Evolutionary conservation across 352 stramenopile species (phyloP), one percentile per base, ranked within the genome.

Genomic region (Globisporangium viniferum): DNA sequence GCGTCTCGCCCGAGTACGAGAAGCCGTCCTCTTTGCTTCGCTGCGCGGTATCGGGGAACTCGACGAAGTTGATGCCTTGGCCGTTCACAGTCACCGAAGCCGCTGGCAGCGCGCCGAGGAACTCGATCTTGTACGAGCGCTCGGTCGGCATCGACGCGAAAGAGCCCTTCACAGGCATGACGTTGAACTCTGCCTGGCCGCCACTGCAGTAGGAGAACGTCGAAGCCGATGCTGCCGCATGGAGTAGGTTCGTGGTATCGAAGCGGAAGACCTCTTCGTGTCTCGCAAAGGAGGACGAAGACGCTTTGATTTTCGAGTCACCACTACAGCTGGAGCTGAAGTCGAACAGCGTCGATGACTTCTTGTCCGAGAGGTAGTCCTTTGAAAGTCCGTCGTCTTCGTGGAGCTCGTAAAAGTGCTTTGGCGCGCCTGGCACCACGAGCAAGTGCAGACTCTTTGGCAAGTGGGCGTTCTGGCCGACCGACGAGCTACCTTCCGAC

Each of bases 381-480:
- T 73, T 64, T 20, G 76, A 62, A 12, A 72, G 36, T 33, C 76
- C 76, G 46, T 77, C 74, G 56, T 84, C 76, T 35, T 80, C 72
- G 63, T 78, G 76, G 20, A 82, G 59, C 7, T 62, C 44, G 18
- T 67, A 73, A 20, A 54, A 54, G 33, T 70, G 67, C 31, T 55
- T 56, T 6, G 56, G 7, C 14, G 58, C 41, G 5, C 66, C 70
- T 29, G 72, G 65, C 5, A 78, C 59, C 12, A 84, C 62, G 12
- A 73, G 20, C 35, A 84, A 24, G n/a, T 62, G 53, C 22, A 84
- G 20, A 20, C 44, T 61, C 15, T 54, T 53, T 8, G 72, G 70
- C 29, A 65, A 6, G 10, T 60, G 58, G 24, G 67, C 51, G 24
- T 72, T 69, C 59, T 72, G 58, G 0, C 72, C 75, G 10, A 82